Evolutionary conservation across 2,329 filamentous ascomycete species (phyloP).

Genomic region (Trichoderma pleuroti): DNA sequence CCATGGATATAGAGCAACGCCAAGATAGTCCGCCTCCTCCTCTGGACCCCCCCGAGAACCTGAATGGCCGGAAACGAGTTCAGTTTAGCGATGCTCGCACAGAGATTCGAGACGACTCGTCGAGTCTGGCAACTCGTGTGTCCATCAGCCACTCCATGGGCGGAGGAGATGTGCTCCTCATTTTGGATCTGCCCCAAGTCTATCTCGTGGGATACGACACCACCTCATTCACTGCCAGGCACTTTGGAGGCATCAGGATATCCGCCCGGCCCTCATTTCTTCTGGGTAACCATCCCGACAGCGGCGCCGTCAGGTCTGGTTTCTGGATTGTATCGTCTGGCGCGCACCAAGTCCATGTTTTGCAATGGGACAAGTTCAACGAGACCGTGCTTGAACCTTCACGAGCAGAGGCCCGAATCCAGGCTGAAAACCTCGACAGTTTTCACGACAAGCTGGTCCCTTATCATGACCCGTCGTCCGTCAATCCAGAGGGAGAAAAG

Average conservation of each 20-base stretch:
- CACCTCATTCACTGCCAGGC: constrained; percentile 44
- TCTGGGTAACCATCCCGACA: constrained; percentile 54
- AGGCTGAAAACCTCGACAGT: constrained; percentile 39
- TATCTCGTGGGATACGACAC: constrained; percentile 55
- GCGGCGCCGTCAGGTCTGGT: constrained; percentile 50
- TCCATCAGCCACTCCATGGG: constrained; percentile 30
- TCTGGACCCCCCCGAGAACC: constrained; percentile 26
- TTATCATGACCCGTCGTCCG: constrained; percentile 39
- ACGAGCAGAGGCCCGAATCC: constrained; percentile 43
- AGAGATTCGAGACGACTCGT: constrained; percentile 8
- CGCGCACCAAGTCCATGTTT: constrained; percentile 39
- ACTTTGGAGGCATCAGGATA: constrained; percentile 52
- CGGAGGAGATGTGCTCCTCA: constrained; percentile 50
- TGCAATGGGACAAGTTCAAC: constrained; percentile 55
- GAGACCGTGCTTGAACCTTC: constrained; percentile 52
- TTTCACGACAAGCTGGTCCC: constrained; percentile 43
- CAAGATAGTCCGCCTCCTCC: constrained; percentile 31
- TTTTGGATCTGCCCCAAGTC: constrained; percentile 48
- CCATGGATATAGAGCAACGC: constrained; percentile 18
- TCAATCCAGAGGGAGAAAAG: constrained; percentile 17
- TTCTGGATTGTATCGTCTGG: constrained; percentile 52
- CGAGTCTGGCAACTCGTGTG: not conserved
- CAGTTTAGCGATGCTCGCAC: not conserved
- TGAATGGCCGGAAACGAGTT: not conserved
- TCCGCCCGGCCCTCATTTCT: constrained; percentile 55